Conservation (phyloP, 805 yeast genomes). For the Saturnispora besseyi region DNA sequence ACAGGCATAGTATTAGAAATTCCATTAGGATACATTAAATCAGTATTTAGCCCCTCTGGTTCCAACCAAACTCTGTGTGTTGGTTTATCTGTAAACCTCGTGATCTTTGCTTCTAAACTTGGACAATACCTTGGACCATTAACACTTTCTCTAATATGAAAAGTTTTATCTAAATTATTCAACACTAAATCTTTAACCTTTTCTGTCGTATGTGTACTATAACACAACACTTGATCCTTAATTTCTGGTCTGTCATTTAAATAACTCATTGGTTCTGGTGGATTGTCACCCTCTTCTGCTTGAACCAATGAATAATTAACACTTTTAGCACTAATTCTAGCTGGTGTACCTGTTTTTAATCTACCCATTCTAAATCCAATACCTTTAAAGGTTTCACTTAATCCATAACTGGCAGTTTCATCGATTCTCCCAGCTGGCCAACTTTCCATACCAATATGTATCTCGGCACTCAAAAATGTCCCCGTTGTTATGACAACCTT, state of each 20-base stretch:
- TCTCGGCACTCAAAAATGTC: constrained; percentile 89
- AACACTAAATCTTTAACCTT: constrained; percentile 62
- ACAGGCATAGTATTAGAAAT: constrained; percentile 94
- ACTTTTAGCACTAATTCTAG: constrained; percentile 64
- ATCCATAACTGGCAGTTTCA: constrained; percentile 84
- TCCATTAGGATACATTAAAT: constrained; percentile 93
- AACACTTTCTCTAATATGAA: constrained; percentile 88
- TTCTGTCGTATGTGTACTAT: constrained; percentile 70
- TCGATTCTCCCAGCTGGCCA: constrained; percentile 92
- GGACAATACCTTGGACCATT: constrained; percentile 98
- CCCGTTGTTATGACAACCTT: constrained; percentile 91
- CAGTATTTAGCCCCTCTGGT: constrained; percentile 87
- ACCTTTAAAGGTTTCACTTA: constrained; percentile 64
- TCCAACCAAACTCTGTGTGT: constrained; percentile 89
- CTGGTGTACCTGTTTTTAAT: constrained; percentile 95
- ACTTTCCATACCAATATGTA: constrained; percentile 75
- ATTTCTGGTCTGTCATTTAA: constrained; percentile 62
- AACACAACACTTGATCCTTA: constrained; percentile 55
- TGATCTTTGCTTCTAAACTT: constrained; percentile 82
- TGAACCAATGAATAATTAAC: constrained; percentile 58
- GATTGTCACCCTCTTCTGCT: constrained; percentile 72
- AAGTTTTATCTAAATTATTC: constrained; percentile 66
- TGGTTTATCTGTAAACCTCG: constrained; percentile 66
- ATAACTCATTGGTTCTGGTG: constrained; percentile 87
- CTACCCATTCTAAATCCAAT: constrained; percentile 83